Percentiles rank a stretch among this genome's conserved stretches.
Conservation (phyloP, 768 basidiomycete genomes). For the Agaricus blazei region DNA sequence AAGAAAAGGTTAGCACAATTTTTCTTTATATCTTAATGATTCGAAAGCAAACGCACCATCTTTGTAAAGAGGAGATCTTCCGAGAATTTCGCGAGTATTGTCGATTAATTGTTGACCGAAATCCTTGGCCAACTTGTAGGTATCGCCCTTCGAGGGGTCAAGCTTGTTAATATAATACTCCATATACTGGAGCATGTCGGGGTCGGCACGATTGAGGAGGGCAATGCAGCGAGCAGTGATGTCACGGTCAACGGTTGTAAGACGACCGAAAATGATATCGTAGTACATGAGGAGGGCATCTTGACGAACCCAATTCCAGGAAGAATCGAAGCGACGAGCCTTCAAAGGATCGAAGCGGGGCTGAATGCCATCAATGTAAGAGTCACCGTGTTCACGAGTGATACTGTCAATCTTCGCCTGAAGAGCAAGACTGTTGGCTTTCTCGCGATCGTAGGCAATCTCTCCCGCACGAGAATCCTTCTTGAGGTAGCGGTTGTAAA, state of each 20-base stretch:
- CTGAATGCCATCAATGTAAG: constrained; percentile 91
- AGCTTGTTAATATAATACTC: constrained; percentile 89
- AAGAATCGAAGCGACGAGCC: constrained; percentile 96
- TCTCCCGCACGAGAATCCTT: constrained; percentile 93
- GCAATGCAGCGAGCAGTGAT: constrained; percentile 96
- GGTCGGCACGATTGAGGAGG: constrained; percentile 96
- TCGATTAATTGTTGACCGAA: constrained; percentile 95
- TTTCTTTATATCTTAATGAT: neutral
- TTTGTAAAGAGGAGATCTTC: constrained; percentile 86
- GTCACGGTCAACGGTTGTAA: constrained; percentile 92
- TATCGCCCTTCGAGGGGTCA: constrained; percentile 80
- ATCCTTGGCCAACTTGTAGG: constrained; percentile 92
- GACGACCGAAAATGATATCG: constrained; percentile 94
- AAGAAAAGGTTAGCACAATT: constrained; percentile 7
- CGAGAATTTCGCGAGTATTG: constrained; percentile 84
- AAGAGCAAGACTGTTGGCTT: constrained; percentile 61
- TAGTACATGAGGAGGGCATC: constrained; percentile 96
- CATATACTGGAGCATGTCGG: constrained; percentile 89
- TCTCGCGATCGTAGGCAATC: constrained; percentile 83
- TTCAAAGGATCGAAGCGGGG: constrained; percentile 94
- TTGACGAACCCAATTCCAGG: constrained; percentile 99
- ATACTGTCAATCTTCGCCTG: constrained; percentile 89
- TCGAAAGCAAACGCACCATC: constrained; percentile 63
- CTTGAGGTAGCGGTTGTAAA: constrained; percentile 95
- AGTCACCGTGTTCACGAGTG: constrained; percentile 86